Evolutionary conservation across 73 alveolate genomes (phyloP).

Genomic region (Stentor roeselii): DNA sequence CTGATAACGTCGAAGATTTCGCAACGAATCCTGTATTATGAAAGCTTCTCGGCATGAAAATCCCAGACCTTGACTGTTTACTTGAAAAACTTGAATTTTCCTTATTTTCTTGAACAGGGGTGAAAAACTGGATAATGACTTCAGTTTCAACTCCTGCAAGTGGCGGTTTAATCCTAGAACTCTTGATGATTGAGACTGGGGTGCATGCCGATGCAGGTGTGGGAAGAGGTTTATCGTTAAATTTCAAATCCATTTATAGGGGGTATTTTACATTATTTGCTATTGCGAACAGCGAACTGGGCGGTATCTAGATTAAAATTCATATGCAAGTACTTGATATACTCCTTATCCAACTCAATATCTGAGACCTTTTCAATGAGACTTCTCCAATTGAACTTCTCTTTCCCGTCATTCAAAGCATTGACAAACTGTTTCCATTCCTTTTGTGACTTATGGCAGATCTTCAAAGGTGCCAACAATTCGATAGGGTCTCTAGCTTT

Average conservation of each 20-base stretch:
- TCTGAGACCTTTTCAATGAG: neutral
- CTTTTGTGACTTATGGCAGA: slow-evolving; percentile 16
- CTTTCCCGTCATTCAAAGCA: neutral
- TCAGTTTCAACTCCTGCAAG: neutral
- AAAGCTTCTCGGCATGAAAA: neutral
- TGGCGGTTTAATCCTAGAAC: neutral
- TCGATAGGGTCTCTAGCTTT: slow-evolving; percentile 52
- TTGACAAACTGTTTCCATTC: slow-evolving; percentile 12
- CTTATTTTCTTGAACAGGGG: neutral
- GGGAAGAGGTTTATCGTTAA: neutral
- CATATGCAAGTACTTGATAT: slow-evolving; percentile 18
- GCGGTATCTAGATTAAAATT: slow-evolving; percentile 18
- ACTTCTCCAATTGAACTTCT: neutral
- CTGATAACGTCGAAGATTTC: neutral
- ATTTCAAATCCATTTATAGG: neutral
- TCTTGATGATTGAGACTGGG: neutral
- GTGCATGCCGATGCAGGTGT: neutral
- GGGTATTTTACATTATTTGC: neutral
- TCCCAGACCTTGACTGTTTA: neutral
- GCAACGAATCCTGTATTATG: neutral
- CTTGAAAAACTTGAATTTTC: neutral
- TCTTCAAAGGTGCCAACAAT: slow-evolving; percentile 36
- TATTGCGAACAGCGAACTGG: slow-evolving; percentile 12
- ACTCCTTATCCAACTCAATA: slow-evolving; percentile 18
- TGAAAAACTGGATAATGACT: neutral